These are phyloP conservation scores for Mortierella alpina DNA, from an alignment of 192 early-diverging fungal species.

Conservation along the genomic window DNA sequence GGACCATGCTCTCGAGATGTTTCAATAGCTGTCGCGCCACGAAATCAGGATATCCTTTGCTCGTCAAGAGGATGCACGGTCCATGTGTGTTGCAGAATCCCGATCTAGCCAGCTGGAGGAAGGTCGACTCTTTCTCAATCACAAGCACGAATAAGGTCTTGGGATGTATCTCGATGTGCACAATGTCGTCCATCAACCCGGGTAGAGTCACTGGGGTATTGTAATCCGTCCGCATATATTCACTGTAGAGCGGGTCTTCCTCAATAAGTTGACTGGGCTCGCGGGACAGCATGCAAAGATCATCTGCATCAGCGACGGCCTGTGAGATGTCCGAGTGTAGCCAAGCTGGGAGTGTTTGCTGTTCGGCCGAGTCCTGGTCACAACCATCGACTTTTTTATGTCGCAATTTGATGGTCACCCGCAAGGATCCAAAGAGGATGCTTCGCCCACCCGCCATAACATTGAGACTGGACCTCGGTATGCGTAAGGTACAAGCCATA, in stretches of 20 bases:
- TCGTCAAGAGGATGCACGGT: slow-evolving; percentile 41
- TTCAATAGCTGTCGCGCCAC: slow-evolving; percentile 18
- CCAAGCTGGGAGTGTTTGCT: background rate
- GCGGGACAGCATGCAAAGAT: background rate
- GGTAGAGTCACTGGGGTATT: slow-evolving; percentile 36
- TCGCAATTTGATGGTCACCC: slow-evolving; percentile 5
- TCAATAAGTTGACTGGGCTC: background rate
- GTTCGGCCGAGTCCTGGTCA: background rate
- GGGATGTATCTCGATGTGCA: slow-evolving; percentile 39
- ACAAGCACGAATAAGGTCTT: slow-evolving; percentile 28
- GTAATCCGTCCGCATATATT: slow-evolving; percentile 10
- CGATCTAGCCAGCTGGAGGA: slow-evolving; percentile 14
- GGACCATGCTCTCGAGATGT: slow-evolving; percentile 21
- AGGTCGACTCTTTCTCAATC: slow-evolving; percentile 44
- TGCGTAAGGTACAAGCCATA: slow-evolving; percentile 30
- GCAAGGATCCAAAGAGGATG: slow-evolving; percentile 27
- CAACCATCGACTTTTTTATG: background rate
- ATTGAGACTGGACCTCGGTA: slow-evolving; percentile 33
- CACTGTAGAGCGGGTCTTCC: background rate
- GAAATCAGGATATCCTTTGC: slow-evolving; percentile 44
- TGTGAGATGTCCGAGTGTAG: background rate
- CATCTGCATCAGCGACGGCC: background rate
- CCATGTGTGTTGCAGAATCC: slow-evolving; percentile 39
- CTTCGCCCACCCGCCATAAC: slow-evolving; percentile 36
- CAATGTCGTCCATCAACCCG: slow-evolving; percentile 10